Base-by-base conservation (phyloP, 352 stramenopile genomes). In the Globisporangium cederbergense region DNA sequence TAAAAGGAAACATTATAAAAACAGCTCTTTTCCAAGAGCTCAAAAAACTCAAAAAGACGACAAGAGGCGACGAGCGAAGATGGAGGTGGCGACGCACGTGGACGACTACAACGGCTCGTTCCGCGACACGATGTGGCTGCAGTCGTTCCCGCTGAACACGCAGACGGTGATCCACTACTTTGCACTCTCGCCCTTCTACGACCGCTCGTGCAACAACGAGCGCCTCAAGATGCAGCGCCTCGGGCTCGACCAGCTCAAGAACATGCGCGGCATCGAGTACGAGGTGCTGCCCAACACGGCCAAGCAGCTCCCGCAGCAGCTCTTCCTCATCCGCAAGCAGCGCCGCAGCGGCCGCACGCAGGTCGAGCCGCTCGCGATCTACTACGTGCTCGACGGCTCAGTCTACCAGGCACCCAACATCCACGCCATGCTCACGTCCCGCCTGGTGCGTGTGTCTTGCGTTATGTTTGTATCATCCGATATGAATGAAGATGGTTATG, bases 111-210 rank as follows among this genome's bases (percentile, higher is more conserved):
- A 96, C 70, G 83, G 71, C 65, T 92, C 81, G 18, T 96, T 96
- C 75, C 78, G 86, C 43, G 88, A 96, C 77, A 94, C 86, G 7
- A 83, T 96, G 63, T 96, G 85, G 86, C 82, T 96, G 56, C 76
- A 90, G 68, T 88, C 81, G 55, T 95, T 94, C 69, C 83, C 83
- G 50, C 65, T 96, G 45, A 93, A 84, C 43, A 74, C 77, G 59
- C 84, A 96, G 68, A 96, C 89, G 0, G 86, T 95, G 60, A 71
- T 96, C 60, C 87, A 96, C 72, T 96, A 96, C 74, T 90, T 96
- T 58, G 86, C 87, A 59, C 74, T 93, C 47, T 95, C 85, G 20
- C 87, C 84, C 20, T 96, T 94, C 66, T 96, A 96, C 78, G 87
- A 96, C 67, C 87, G 83, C 28, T 91, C 76, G 60, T 96, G 86